A percentile compares a stretch with the other conserved stretches of the same genome.
phyloP scores from a whole-genome alignment of 2,329 filamentous ascomycete genomes.

The Pseudopyrenochaeta lycopersici region DNA sequence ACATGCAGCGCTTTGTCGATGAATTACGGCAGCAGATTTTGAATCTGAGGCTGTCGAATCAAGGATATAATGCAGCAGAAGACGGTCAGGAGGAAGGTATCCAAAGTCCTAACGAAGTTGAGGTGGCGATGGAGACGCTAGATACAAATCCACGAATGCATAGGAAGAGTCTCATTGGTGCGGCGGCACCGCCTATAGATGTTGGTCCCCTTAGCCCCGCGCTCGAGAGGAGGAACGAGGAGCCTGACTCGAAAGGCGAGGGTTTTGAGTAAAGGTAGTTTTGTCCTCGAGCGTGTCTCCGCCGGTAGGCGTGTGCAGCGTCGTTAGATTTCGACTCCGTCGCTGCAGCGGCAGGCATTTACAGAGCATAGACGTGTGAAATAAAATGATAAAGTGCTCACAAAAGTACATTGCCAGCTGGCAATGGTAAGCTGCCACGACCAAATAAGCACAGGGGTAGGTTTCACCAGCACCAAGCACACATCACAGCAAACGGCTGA shows the following conservation, averaged over 20 bases:
- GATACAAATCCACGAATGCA: slow-evolving; percentile 48
- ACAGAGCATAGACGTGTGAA: too few species aligned
- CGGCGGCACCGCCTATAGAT: slow-evolving; percentile 34
- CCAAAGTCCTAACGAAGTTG: slow-evolving; percentile 33
- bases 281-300: neutral
- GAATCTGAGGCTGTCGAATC: slow-evolving; percentile 48
- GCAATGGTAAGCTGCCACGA: too few species aligned
- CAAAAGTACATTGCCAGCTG: too few species aligned
- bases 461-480: too few species aligned
- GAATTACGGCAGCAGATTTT: slow-evolving; percentile 72
- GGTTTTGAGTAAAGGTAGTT: slow-evolving; percentile 37
- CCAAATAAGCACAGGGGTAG: too few species aligned
- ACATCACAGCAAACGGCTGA: too few species aligned
- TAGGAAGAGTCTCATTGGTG: slow-evolving; percentile 54
- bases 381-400: too few species aligned
- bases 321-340: too few species aligned
- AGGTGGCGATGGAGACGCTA: slow-evolving; percentile 49
- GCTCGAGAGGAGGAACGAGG: slow-evolving; percentile 36
- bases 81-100: slow-evolving; percentile 22
- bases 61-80: slow-evolving; percentile 52
- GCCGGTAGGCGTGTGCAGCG: neutral
- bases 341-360: too few species aligned
- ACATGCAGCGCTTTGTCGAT: slow-evolving; percentile 70
- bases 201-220: slow-evolving; percentile 40
- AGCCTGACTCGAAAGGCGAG: slow-evolving; percentile 35